These are phyloP conservation scores for Corchorus capsularis DNA, from an alignment of 345 rosid genomes.

Conservation along the genomic window DNA sequence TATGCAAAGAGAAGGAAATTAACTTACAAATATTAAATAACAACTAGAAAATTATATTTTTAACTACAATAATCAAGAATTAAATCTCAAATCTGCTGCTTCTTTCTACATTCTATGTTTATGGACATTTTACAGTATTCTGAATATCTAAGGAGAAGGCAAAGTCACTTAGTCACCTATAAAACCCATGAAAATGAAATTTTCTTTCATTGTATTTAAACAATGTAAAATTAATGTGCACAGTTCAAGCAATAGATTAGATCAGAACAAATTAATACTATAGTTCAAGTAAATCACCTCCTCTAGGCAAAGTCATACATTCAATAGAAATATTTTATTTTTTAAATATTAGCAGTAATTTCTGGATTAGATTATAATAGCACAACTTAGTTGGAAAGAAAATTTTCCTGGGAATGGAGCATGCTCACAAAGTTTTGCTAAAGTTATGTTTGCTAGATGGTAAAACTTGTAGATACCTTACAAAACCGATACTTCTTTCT, in stretches of 20 bases:
- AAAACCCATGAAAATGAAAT: background rate
- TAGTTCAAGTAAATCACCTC: too few species aligned
- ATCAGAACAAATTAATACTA: too few species aligned
- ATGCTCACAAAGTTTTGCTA: background rate
- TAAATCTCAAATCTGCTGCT: conserved; percentile 2
- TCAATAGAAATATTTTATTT: too few species aligned
- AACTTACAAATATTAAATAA: background rate
- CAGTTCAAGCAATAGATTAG: too few species aligned
- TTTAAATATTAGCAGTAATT: too few species aligned
- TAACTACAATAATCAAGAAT: conserved; percentile 2
- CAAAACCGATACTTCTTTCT: conserved; percentile 71
- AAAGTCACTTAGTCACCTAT: background rate
- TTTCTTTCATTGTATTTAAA: background rate
- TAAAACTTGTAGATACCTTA: conserved; percentile 53
- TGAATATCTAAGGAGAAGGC: background rate
- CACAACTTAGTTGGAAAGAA: background rate
- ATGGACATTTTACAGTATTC: background rate
- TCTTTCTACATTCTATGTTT: background rate
- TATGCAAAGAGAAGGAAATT: background rate
- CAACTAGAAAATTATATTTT: too few species aligned
- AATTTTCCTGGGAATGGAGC: background rate
- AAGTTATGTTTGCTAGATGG: background rate
- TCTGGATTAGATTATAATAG: too few species aligned
- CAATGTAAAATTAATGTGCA: background rate
- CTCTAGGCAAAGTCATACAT: too few species aligned